Base-by-base conservation (phyloP, 306 rosid species). In the Cucurbita pepo region DNA sequence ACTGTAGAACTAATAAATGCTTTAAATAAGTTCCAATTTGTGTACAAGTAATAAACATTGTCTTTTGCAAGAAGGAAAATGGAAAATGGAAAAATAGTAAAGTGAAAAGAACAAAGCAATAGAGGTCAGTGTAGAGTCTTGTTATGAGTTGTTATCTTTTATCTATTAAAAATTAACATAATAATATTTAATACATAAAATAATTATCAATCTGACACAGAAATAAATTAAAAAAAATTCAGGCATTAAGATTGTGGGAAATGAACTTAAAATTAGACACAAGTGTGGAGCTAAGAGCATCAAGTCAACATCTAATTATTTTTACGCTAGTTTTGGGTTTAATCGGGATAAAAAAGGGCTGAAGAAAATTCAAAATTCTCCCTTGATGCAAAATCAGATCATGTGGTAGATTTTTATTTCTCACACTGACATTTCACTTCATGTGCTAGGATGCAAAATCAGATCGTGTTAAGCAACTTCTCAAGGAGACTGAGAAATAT, bases 401-500 rank as follows among this genome's bases (percentile, higher is more conserved):
- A 30, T 16, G 47, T 22, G 18, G 37, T 38, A 37, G n/a, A 30
- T 0, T 38, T 40, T 72, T 14, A 30, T 77, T 30, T 21, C 51
- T 55, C 53, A 74, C 71, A 66, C 25, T 79, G 21, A 69, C 51
- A 19, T 70, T 54, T 75, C 60, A 55, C 73, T 75, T 72, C 61
- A 73, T 75, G 50, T 67, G 37, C 51, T 80, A 95, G 99, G 99
- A 95, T 84, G 97, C 96, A 55, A 95, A 95, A 76, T 95, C 99
- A 66, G 99, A 95, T 81, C 96, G 99, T 72, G 99, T 95, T 50
- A 95, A 89, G 84, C 99, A 95, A 81, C 99, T 95, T 57, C 96
- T 95, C 77, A 95, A 91, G 81, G 99, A 90, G 84, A 95, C 99
- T 2, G 99, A 95, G 79, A 91, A 89, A 77, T 95, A 95, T 84